Conservation (phyloP, 345 rosid genomes). For the Pugionium dolabratum region DNA sequence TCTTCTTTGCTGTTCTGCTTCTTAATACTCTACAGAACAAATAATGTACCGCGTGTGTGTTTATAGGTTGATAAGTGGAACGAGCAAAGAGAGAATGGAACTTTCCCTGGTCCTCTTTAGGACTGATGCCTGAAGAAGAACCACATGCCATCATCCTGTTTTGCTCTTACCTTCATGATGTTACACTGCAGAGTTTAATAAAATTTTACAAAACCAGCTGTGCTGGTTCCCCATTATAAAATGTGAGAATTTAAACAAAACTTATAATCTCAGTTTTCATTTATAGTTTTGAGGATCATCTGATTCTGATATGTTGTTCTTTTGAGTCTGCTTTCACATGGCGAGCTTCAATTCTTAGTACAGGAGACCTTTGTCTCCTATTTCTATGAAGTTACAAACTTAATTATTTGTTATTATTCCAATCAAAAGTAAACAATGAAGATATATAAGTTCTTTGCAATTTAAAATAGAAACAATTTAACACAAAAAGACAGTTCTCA, state of each 20-base stretch:
- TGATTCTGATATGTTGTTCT: slow-evolving; percentile 18
- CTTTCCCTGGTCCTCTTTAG: slow-evolving; percentile 97
- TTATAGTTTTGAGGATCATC: slow-evolving; percentile 36
- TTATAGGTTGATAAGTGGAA: slow-evolving; percentile 85
- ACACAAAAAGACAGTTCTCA: no score
- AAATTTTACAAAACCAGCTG: slow-evolving; percentile 42
- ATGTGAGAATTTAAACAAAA: slow-evolving; percentile 35
- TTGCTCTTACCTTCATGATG: slow-evolving; percentile 10
- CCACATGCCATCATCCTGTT: slow-evolving; percentile 20
- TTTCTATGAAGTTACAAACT: slow-evolving; percentile 14
- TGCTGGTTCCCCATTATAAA: slow-evolving; percentile 37
- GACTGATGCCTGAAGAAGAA: slow-evolving; percentile 24
- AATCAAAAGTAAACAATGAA: slow-evolving; percentile 12
- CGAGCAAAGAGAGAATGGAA: slow-evolving; percentile 96
- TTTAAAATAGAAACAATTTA: no score
- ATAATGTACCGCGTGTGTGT: slow-evolving; percentile 15
- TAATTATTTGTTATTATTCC: neutral
- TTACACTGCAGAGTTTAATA: slow-evolving; percentile 41
- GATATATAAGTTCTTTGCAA: neutral
- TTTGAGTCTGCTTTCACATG: neutral
- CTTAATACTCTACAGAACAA: neutral
- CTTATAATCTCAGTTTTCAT: slow-evolving; percentile 32
- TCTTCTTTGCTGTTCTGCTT: neutral
- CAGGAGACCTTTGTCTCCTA: slow-evolving; percentile 3
- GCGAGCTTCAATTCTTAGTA: slow-evolving; percentile 12